Conservation (phyloP, 1,284 basidiomycete genomes). For the Sphagnurus paluster region DNA sequence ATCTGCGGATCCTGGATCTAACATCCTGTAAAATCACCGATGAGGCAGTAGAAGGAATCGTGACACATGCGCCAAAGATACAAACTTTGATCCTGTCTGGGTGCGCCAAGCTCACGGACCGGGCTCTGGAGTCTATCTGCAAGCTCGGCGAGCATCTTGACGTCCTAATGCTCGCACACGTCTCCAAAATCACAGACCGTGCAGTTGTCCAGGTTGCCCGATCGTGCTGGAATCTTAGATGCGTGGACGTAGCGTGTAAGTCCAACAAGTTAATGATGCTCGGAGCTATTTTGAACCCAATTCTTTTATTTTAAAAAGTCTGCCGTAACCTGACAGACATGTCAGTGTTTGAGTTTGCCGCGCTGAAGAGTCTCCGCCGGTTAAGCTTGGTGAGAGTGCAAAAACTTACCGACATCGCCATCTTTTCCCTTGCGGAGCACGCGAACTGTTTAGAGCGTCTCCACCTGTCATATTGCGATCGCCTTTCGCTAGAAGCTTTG, state of each 20-base stretch:
- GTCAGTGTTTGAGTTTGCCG: constrained; percentile 80
- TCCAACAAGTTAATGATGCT: constrained; percentile 19
- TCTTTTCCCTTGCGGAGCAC: constrained; percentile 70
- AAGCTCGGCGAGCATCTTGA: constrained; percentile 79
- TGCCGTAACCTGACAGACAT: constrained; percentile 85
- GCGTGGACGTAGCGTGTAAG: constrained; percentile 87
- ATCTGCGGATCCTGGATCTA: constrained; percentile 77
- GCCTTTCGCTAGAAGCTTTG: constrained; percentile 77
- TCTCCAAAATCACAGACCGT: constrained; percentile 77
- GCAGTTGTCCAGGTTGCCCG: constrained; percentile 74
- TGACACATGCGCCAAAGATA: constrained; percentile 78
- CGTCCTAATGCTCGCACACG: constrained; percentile 81
- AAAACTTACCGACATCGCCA: constrained; percentile 63
- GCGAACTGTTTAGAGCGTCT: constrained; percentile 74
- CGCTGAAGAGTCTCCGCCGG: constrained; percentile 71
- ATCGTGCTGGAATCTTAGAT: constrained; percentile 74
- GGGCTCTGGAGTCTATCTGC: constrained; percentile 67
- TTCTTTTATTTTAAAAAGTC: constrained; percentile 41
- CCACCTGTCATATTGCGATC: constrained; percentile 87
- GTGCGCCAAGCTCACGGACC: constrained; percentile 81
- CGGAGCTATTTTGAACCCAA: constrained; percentile 13
- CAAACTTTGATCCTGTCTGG: constrained; percentile 81
- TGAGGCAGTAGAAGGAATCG: constrained; percentile 75
- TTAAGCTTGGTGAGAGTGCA: constrained; percentile 80
- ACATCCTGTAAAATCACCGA: constrained; percentile 81